phyloP scores from a whole-genome alignment of 352 stramenopile genomes.

The Bremia lactucae region DNA sequence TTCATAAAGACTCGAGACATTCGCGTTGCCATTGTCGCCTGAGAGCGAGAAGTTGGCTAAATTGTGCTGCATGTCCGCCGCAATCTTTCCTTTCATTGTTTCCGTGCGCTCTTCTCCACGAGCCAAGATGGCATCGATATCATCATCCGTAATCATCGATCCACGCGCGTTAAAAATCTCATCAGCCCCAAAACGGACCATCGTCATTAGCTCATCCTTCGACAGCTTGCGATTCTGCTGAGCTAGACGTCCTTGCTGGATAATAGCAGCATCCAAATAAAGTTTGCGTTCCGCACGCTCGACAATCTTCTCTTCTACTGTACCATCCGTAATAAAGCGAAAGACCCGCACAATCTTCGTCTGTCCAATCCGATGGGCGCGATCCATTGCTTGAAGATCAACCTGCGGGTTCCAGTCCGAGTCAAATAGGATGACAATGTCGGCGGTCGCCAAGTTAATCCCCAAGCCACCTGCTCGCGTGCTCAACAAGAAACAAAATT shows the following conservation, averaged over 20 bases:
- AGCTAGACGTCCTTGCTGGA: constrained; percentile 96
- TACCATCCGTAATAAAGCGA: constrained; percentile 95
- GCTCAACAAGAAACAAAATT: constrained; percentile 97
- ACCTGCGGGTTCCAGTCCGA: constrained; percentile 98
- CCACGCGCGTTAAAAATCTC: constrained; percentile 84
- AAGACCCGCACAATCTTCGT: constrained; percentile 98
- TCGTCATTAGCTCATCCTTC: constrained; percentile 97
- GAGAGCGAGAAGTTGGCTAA: constrained; percentile 92
- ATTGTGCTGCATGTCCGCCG: constrained; percentile 91
- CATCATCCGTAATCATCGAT: constrained; percentile 87
- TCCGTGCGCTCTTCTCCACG: constrained; percentile 87
- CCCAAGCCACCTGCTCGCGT: constrained; percentile 93
- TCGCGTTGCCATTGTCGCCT: constrained; percentile 69
- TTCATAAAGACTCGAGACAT: constrained; percentile 77
- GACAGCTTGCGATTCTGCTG: constrained; percentile 87
- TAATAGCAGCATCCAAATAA: constrained; percentile 97
- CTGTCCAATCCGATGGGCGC: constrained; percentile 96
- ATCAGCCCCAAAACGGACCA: constrained; percentile 87
- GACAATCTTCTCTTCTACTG: constrained; percentile 99
- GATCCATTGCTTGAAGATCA: constrained; percentile 97
- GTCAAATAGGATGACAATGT: constrained; percentile 98
- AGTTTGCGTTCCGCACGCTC: constrained; percentile 96
- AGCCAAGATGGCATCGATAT: constrained; percentile 88
- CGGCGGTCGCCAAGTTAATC: constrained; percentile 98
- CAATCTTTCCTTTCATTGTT: constrained; percentile 81